phyloP scores from a whole-genome alignment of 495 filamentous ascomycete genomes.

The Tuber umbilicatum region DNA sequence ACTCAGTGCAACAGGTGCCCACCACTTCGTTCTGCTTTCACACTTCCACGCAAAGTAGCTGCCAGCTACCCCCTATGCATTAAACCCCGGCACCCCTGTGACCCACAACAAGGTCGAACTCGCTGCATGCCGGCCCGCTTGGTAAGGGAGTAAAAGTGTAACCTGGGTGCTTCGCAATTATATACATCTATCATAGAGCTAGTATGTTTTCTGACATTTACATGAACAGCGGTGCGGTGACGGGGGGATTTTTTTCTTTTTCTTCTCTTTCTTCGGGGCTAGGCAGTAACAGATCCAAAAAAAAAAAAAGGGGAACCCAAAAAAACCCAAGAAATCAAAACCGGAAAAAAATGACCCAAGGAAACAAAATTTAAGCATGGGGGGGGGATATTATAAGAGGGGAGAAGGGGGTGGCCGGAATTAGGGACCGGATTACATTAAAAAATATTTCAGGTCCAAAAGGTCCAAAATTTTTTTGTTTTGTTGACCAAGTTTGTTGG shows the following conservation, averaged over 20 bases:
- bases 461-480: background rate
- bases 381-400: background rate
- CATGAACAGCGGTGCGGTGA: background rate
- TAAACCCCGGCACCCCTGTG: background rate
- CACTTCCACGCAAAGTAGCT: background rate
- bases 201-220: background rate
- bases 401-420: accelerated
- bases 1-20: background rate
- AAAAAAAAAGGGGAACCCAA: background rate
- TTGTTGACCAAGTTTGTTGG: background rate
- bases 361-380: background rate
- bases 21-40: background rate
- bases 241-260: background rate
- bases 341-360: too few relatives aligned
- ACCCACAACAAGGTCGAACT: background rate
- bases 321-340: background rate
- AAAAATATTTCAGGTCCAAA: background rate
- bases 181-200: background rate
- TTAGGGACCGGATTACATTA: background rate
- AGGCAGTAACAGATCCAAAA: background rate
- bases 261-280: too few relatives aligned
- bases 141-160: background rate
- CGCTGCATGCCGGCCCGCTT: too few relatives aligned
- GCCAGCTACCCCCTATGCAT: background rate
- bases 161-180: background rate